Base-by-base conservation (phyloP, 2,329 filamentous ascomycete species). In the Aurifilum marmelostoma region DNA sequence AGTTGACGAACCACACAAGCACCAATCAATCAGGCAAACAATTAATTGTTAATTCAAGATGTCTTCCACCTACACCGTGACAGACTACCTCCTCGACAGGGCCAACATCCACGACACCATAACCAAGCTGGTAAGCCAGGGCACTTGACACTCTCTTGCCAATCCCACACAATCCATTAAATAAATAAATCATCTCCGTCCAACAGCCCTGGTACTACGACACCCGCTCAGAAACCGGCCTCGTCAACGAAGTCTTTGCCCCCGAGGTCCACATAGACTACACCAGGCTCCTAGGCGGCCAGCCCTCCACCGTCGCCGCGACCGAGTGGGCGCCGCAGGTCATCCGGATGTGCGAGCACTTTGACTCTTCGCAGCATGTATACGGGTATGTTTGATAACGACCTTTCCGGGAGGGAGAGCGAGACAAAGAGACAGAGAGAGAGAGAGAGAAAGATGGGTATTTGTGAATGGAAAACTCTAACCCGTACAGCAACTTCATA, bases 81-180 rank as follows among this genome's bases (percentile, higher is more conserved):
- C 62, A 54, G 74, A 75, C 61, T 78, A 76, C 69, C 75, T 79
- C n/a, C 74, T 79, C 24, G 76, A 78, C 71, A 73, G 73, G 50
- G 74, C 76, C 37, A 78, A 79, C 67, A 74, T 79, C 60, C 73
- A 77, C 9, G 76, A 78, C 59, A 76, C 74, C 0, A 68, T 77
- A 4, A 68, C 61, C 43, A 75, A 74, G 37, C 69, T 77, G 37
- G 76, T 77, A 70, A 63, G 68, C 67, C 6, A 14, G n/a, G n/a
- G n/a, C n/a, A n/a, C n/a, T n/a, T n/a, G n/a, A n/a, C n/a, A n/a
- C n/a, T n/a, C n/a, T n/a, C n/a, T n/a, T n/a, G 6, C 21, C 41
- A 47, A 7, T 37, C 34, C 34, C 34, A 2, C 6, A 47, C 2
- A 47, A 6, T 47, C n/a, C n/a, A n/a, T n/a, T n/a, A n/a, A n/a